Conservation (phyloP, 345 rosid genomes). For the Nephelium lappaceum region DNA sequence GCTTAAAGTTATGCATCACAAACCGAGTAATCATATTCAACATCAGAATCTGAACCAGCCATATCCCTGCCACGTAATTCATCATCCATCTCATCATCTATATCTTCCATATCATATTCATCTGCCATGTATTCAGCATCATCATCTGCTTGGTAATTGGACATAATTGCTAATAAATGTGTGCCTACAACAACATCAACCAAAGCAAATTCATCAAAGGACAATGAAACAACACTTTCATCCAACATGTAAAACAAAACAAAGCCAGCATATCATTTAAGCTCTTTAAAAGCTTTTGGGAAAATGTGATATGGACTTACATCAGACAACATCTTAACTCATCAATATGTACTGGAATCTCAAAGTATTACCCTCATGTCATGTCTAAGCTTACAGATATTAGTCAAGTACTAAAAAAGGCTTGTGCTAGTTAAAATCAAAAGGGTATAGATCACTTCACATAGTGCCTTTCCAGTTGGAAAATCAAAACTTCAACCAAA, state of each 20-base stretch:
- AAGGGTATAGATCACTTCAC: neutral
- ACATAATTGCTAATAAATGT: constrained; percentile 40
- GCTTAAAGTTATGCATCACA: constrained; percentile 17
- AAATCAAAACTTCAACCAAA: neutral
- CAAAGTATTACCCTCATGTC: neutral
- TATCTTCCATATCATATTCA: constrained; percentile 67
- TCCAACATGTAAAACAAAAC: neutral
- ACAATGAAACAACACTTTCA: constrained; percentile 23
- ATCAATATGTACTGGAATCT: neutral
- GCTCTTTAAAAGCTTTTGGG: neutral
- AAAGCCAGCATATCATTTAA: neutral
- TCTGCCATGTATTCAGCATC: constrained; percentile 66
- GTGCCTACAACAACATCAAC: constrained; percentile 24
- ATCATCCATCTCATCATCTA: constrained; percentile 63
- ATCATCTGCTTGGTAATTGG: constrained; percentile 51
- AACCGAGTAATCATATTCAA: constrained; percentile 57
- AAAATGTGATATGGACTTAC: neutral
- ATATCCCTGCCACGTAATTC: constrained; percentile 49
- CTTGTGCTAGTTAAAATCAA: neutral
- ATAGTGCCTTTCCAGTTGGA: neutral
- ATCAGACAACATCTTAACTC: neutral
- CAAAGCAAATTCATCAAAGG: constrained; percentile 12
- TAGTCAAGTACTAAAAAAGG: neutral
- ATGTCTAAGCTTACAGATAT: neutral
- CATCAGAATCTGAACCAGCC: constrained; percentile 69